Evolutionary conservation across 495 filamentous ascomycete species (phyloP).

Genomic region (Ascodesmis nigricans): DNA sequence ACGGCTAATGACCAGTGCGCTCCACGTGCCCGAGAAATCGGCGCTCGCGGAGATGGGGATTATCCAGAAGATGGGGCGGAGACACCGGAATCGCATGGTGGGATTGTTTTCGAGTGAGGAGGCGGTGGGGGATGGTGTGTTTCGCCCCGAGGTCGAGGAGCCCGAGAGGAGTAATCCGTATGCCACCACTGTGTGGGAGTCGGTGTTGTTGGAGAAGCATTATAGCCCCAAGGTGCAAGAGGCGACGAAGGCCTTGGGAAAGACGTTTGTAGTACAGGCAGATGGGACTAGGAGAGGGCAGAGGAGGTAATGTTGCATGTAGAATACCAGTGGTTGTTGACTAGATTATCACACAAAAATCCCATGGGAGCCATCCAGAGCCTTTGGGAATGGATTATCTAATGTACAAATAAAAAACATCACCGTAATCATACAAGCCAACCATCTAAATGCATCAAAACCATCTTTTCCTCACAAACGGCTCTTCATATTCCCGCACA

Average conservation of each 20-base stretch:
- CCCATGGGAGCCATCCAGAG: too few species aligned
- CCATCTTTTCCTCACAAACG: too few species aligned
- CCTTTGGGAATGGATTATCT: too few species aligned
- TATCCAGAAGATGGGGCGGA: constrained; percentile 48
- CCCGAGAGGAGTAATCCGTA: constrained; percentile 74
- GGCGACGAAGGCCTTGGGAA: constrained; percentile 48
- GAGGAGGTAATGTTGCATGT: too few species aligned
- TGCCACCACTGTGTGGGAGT: constrained; percentile 79
- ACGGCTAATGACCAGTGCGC: constrained; percentile 54
- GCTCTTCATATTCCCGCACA: too few species aligned
- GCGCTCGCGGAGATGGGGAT: constrained; percentile 52
- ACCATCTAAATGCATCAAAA: too few species aligned
- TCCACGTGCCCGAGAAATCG: constrained; percentile 81
- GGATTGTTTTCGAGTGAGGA: constrained; percentile 74
- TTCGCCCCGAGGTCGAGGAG: constrained; percentile 24
- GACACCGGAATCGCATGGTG: constrained; percentile 45
- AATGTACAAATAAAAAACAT: too few species aligned
- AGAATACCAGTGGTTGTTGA: too few species aligned
- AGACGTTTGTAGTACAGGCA: constrained; percentile 29
- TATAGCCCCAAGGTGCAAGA: constrained; percentile 71
- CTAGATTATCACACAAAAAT: too few species aligned
- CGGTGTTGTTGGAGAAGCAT: constrained; percentile 63
- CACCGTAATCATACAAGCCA: too few species aligned
- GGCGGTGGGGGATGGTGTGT: constrained; percentile 59
- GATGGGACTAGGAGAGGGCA: too few species aligned